Evolutionary conservation across 352 stramenopile genomes (phyloP), one percentile per base, ranked within the genome.

Genomic region (Globisporangium sylvaticum): DNA sequence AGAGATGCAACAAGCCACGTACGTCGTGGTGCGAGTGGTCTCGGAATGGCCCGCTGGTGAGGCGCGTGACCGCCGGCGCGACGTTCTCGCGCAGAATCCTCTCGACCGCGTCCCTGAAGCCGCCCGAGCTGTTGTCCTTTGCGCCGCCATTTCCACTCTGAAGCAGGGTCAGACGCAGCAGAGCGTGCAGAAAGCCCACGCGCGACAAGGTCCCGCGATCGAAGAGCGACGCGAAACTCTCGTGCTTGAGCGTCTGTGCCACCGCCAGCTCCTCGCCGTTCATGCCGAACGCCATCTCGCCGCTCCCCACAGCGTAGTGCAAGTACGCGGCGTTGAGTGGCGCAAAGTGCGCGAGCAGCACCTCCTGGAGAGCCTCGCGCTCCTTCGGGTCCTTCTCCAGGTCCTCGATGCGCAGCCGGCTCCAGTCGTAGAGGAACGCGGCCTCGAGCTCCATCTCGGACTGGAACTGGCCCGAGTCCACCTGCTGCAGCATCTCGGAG

Each of bases 381-480:
- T 86, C 76, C 34, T 83, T 83, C 32, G 58, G n/a, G 29, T 87
- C 79, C 7, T 70, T 69, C 59, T 80, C 69, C 22, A 92, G 64
- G 4, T 91, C 84, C 34, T 93, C 84, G 8, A 80, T 62, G 22
- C 67, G 71, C 8, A 92, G 64, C 29, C 76, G 78, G 27, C 79
- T 72, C 84, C 84, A 90, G 64, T 95, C 87, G 68, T 90, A 91
- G 44, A 91, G 68, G 64, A 95, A 95, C 24, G 85, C 87, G 31
- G 84, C 85, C 61, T 93, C 87, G 31, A 92, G 59, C 59, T 93
- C 87, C 72, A 91, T 83, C 44, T 93, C 81, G 9, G 84, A 90
- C 69, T 90, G 81, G 63, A 93, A 91, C 54, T 91, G 83, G 0
- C 83, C 82, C 29, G 84, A 91, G 25, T 87, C 89, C 18, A 92